Evolutionary conservation across 148 eudicot genomes (phyloP).

Genomic region (Cornus florida): DNA sequence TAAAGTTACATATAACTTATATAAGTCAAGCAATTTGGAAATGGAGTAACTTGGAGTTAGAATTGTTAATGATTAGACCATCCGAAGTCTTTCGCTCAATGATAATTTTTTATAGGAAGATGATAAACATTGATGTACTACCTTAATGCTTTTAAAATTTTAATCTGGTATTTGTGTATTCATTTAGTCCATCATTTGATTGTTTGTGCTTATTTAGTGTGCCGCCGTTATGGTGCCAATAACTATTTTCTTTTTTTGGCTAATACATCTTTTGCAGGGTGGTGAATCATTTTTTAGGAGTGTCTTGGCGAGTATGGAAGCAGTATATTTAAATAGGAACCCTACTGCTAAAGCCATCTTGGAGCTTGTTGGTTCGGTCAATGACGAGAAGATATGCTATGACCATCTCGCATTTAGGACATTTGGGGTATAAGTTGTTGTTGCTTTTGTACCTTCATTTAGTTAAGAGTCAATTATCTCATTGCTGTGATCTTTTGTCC

Average conservation of each 20-base stretch:
- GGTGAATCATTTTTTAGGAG: constrained; percentile 84
- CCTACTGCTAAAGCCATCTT: constrained; percentile 87
- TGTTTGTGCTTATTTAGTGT: too few species aligned
- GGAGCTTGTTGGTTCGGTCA: constrained; percentile 72
- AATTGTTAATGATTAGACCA: too few species aligned
- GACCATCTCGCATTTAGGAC: constrained; percentile 96
- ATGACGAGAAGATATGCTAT: constrained; percentile 61
- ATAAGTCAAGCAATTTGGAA: too few species aligned
- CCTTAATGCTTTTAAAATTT: too few species aligned
- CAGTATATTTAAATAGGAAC: constrained; percentile 72
- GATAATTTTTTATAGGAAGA: too few species aligned
- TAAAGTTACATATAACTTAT: too few species aligned
- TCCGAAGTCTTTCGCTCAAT: too few species aligned
- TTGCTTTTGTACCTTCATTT: neutral
- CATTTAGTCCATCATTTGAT: too few species aligned
- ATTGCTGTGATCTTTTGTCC: neutral
- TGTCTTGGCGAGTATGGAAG: constrained; percentile 68
- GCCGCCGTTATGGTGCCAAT: neutral
- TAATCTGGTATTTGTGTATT: too few species aligned
- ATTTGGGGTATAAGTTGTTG: constrained; percentile 67
- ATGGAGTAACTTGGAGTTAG: too few species aligned
- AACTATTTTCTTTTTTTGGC: neutral
- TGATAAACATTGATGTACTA: too few species aligned
- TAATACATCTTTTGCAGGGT: constrained; percentile 41
- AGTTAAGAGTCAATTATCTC: neutral